Conservation (phyloP, 148 eudicot genomes). For the Polygonum aviculare region DNA sequence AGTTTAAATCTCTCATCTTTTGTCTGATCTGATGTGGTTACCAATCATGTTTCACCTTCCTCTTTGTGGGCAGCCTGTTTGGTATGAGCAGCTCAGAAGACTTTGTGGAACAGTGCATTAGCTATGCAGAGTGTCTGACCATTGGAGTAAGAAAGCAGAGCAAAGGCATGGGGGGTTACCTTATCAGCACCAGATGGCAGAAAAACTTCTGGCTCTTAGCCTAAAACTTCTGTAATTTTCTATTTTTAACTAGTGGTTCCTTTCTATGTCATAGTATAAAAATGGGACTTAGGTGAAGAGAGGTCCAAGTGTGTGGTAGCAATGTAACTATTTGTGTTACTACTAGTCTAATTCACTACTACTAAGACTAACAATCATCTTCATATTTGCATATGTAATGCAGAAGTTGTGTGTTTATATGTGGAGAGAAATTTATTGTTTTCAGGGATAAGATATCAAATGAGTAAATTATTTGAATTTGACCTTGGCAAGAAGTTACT, state of each 20-base stretch:
- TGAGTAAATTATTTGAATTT: background rate
- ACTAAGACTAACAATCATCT: background rate
- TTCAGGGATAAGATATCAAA: background rate
- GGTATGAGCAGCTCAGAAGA: conserved; percentile 66
- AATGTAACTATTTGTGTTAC: conserved; percentile 1
- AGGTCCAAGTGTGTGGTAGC: background rate
- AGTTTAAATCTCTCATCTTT: background rate
- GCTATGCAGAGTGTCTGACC: conserved; percentile 74
- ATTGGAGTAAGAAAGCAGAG: conserved; percentile 90
- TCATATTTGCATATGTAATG: background rate
- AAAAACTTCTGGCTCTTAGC: conserved; percentile 98
- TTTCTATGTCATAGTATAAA: background rate
- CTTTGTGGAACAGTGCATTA: conserved; percentile 86
- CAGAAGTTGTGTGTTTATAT: background rate
- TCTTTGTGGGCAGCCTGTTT: conserved; percentile 43
- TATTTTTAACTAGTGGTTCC: background rate
- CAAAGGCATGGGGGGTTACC: conserved; percentile 83
- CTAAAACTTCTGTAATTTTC: conserved; percentile 10
- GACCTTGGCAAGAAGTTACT: background rate
- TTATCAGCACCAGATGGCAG: conserved; percentile 95
- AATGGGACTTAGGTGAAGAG: background rate
- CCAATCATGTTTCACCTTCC: conserved; percentile 1
- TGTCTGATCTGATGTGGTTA: background rate
- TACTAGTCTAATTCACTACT: background rate
- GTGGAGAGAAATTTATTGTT: background rate